Base-by-base conservation (phyloP, 2,329 filamentous ascomycete species). In the Huntiella decipiens region DNA sequence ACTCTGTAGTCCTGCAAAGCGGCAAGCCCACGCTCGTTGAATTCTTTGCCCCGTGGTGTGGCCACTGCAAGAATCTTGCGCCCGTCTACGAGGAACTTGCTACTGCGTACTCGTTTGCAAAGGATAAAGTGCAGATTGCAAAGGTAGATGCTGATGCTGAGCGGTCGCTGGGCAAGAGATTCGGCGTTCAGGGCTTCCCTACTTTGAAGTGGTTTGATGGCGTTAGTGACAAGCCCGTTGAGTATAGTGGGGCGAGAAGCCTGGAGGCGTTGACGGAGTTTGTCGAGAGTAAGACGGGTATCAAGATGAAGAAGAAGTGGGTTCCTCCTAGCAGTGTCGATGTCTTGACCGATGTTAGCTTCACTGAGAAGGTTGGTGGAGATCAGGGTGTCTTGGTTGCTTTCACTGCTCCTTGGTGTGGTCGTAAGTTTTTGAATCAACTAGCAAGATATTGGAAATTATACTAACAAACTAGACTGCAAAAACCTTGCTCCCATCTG, bases 11-110 rank as follows among this genome's bases (percentile, higher is more conserved):
- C 52, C 71, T 94, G 50, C 77, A 92, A 61, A 88, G 83, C 39
- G 86, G 86, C 63, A 96, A 93, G 69, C 88, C 91, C 38, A 87
- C 91, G 0, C 78, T 98, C 19, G 86, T 96, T 56, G 87, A 96
- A 63, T 98, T 98, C 74, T 96, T 93, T 60, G 91, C 91, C 32
- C 87, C 88, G 17, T 98, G 91, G 91, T 98, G 91, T 59, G 92
- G 91, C 31, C 91, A 98, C 72, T 98, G 91, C 84, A 96, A 96
- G 74, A 93, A 68, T 58, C 81, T 98, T 32, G 91, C 91, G 12
- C 92, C 91, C 43, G 69, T 92, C 50, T 98, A 92, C 64, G 91
- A 98, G 62, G 83, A 98, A 60, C 77, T 98, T 38, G 91, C 77
- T 40, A 62, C 69, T 43, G 66, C 70, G 37, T 93, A 87, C 62